Evolutionary conservation across 2,329 filamentous ascomycete genomes (phyloP).

Genomic region (Epichloe festucae): DNA sequence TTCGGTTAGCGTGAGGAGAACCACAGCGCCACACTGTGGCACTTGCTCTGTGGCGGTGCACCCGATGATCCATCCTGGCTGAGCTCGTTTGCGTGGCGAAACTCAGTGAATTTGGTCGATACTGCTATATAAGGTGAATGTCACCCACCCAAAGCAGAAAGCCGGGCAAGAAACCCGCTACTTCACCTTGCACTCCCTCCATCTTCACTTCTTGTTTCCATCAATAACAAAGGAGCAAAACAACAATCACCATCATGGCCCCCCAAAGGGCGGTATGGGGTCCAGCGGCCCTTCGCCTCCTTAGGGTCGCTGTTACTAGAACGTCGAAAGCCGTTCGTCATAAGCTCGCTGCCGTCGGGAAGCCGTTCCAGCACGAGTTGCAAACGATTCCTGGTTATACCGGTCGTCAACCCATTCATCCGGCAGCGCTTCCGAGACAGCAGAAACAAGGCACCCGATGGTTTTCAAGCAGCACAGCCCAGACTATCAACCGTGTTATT

Average conservation of each 20-base stretch:
- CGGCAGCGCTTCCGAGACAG: slow-evolving; percentile 37
- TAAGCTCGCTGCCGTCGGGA: slow-evolving; percentile 32
- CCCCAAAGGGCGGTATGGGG: slow-evolving; percentile 44
- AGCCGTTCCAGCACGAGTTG: slow-evolving; percentile 31
- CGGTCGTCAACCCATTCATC: slow-evolving; percentile 39
- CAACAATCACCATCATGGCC: slow-evolving; percentile 31
- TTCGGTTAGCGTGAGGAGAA: neutral
- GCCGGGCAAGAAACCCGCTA: neutral
- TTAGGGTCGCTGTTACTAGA: slow-evolving; percentile 38
- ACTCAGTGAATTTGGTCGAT: slow-evolving; percentile 7
- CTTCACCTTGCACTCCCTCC: neutral
- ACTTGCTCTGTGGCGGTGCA: slow-evolving; percentile 22
- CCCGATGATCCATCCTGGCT: slow-evolving; percentile 5
- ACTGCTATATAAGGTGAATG: slow-evolving; percentile 12
- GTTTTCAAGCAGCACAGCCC: slow-evolving; percentile 31
- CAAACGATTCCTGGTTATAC: slow-evolving; percentile 27
- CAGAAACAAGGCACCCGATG: slow-evolving; percentile 31
- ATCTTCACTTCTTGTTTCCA: neutral
- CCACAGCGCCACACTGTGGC: neutral
- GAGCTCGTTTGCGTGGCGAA: slow-evolving; percentile 13
- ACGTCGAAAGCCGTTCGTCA: slow-evolving; percentile 37
- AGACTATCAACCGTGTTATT: slow-evolving; percentile 31
- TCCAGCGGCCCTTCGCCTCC: slow-evolving; percentile 39
- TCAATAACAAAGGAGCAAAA: neutral
- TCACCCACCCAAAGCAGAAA: neutral